Base-by-base conservation (phyloP, 2,329 filamentous ascomycete genomes). In the Cordyceps cicadae region DNA sequence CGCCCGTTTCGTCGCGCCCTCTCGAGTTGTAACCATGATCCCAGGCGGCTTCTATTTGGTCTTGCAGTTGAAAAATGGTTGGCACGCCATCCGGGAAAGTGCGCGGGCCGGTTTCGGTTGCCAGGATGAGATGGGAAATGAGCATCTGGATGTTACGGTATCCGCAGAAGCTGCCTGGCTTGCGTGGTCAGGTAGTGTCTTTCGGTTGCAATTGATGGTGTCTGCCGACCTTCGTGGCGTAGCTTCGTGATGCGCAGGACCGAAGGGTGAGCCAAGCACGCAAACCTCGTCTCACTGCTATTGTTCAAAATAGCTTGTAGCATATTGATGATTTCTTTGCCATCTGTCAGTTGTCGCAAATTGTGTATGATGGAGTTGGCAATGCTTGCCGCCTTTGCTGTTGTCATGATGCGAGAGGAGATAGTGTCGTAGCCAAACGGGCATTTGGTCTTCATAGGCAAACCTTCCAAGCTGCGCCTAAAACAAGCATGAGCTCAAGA, bases 141-240 rank as follows among this genome's bases (percentile, higher is more conserved):
- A 97, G 74, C 86, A 95, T 95, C 71, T 97, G 94, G 37, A 96
- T 95, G 69, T 96, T 97, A 46, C 93, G 84, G 71, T 97, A 97
- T 3, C 93, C 93, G 70, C 93, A 97, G 71, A 97, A 97, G 6
- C 91, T 89, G 24, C 92, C 92, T 84, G 19, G 15, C 19, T 19
- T 26, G 14, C 11, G 8, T 24, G 21, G 48, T 50, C 11, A 64
- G 32, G 9, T 39, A 6, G 14, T 32, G 15, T 32, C 4, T 29
- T 21, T 48, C 2, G 34, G 26, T 45, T 9, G 37, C n/a, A 21
- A 52, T n/a, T 52, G 24, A 11, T 29, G 24, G 5, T 15, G 11
- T n/a, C 17, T n/a, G 51, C 66, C 37, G 71, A 81, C 85, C 85
- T 75, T 96, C 92, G 63, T 78, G 81, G n/a, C 81, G 82, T 57